phyloP scores from a whole-genome alignment of 768 basidiomycete genomes.

The Plicaturopsis crispa region DNA sequence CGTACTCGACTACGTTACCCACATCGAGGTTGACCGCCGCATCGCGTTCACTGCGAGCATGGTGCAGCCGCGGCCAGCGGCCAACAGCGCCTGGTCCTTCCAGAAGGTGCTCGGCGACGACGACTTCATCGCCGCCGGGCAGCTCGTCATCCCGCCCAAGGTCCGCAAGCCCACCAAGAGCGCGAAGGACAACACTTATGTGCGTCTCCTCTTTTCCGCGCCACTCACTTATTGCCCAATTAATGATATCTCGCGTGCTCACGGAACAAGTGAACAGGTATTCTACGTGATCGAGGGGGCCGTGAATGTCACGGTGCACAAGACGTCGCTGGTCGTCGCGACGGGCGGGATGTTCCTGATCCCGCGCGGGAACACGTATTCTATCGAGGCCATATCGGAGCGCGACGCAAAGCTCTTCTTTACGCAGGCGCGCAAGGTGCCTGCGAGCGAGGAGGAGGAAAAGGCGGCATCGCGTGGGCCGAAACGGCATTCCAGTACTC shows the following conservation, averaged over 20 bases:
- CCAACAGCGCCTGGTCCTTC: constrained; percentile 69
- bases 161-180: constrained; percentile 82
- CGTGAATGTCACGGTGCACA: constrained; percentile 78
- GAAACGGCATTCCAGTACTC: no score
- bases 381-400: constrained; percentile 79
- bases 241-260: no score
- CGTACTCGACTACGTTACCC: constrained; percentile 60
- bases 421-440: constrained; percentile 69
- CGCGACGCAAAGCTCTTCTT: constrained; percentile 85
- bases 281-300: constrained; percentile 86
- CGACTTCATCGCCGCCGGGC: constrained; percentile 86
- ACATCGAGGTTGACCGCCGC: constrained; percentile 66
- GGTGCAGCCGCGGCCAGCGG: constrained; percentile 55
- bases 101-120: constrained; percentile 91
- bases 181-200: constrained; percentile 91
- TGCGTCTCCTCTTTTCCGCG: no score
- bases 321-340: constrained; percentile 69
- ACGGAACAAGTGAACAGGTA: no score
- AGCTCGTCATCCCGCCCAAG: constrained; percentile 72
- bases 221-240: no score
- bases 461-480: no score
- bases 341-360: constrained; percentile 86
- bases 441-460: constrained; percentile 19
- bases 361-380: constrained; percentile 88
- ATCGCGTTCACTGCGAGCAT: constrained; percentile 71